Evolutionary conservation across 202 grass and related monocot genomes (phyloP), one percentile per base, ranked within the genome.

Genomic region (Panicum hallii): DNA sequence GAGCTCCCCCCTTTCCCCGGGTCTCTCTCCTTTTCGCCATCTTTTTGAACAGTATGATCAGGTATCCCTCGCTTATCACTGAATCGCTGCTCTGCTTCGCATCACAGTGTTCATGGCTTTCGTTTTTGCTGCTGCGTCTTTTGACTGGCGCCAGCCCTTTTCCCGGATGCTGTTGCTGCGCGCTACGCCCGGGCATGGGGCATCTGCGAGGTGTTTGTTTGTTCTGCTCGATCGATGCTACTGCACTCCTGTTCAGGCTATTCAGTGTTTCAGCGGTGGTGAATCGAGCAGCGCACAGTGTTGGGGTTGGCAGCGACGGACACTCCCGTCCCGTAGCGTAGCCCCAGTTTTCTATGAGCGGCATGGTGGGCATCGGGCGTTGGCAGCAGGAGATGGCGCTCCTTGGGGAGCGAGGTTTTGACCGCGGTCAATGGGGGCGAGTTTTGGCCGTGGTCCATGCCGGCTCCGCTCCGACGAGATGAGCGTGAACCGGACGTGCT

Each of bases 361-460:
- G n/a, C 11, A 12, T 2, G 47, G 3, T 13, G 3, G 7, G 16
- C 6, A 9, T 10, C 12, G 10, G n/a, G 52, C 5, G 1, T 0
- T 16, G 50, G 58, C 58, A 2, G 75, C 75, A 78, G 56, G 74
- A 26, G 42, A 57, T 42, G 19, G 28, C 23, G 15, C 60, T 57
- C 22, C 66, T 88, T 74, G 86, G 73, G 47, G 41, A 74, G 67
- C 5, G 43, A 14, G 49, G 81, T 12, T 67, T 88, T 88, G 87
- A 88, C 87, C 75, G 58, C 67, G 40, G 75, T 74, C 60, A 43
- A 38, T 38, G 0, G 52, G 15, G 58, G 11, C 30, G 10, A 16
- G n/a, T 2, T 19, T 81, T 70, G 79, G 58, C 79, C 65, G 1
- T 9, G 22, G 79, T 58, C 64, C 45, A 66, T 48, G 9, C 6